Evolutionary conservation across 495 filamentous ascomycete genomes (phyloP), one percentile per base, ranked within the genome.

Genomic region (Penicillium chermesinum): DNA sequence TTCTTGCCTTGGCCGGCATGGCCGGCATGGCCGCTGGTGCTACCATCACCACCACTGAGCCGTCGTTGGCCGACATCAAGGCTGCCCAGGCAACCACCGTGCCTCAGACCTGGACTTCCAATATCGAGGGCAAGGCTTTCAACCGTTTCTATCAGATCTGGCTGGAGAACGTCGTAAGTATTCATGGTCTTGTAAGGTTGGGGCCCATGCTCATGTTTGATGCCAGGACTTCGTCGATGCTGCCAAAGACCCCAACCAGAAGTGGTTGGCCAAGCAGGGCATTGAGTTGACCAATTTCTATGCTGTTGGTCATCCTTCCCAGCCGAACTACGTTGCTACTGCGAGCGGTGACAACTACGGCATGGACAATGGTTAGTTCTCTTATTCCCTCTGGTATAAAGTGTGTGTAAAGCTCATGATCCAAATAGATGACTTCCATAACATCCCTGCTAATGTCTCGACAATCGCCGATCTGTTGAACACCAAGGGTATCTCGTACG

Each of bases 101-200:
- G 9, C 61, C 65, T 2, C 50, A 59, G 25, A 77, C 74, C 18
- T 79, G 80, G 14, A 73, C 70, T 9, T 79, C 75, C 38, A 60
- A 75, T 57, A 75, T 87, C 43, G 49, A 66, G 35, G 84, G 84
- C 36, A 75, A 75, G 44, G 79, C 71, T 3, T 88, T 86, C 52
- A 70, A 86, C 57, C 73, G 79, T 14, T 77, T 85, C 49, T 72
- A 78, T 34, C 74, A 74, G 49, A 77, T 88, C 51, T 87, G 81
- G 79, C 66, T 86, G 5, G 84, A 86, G 66, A 88, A 87, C 54
- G 80, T 77, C 33, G 80, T 86, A 65, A 36, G 62, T 69, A 70
- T 34, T 21, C 18, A 17, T 10, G n/a, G 17, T 2, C 16, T 9
- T 10, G 8, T 3, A 5, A 21, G 10, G 32, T 6, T 2, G 1